Percentiles rank a stretch among this genome's conserved stretches.
phyloP scores from a whole-genome alignment of 2,329 filamentous ascomycete genomes.

The Colletotrichum sp. region DNA sequence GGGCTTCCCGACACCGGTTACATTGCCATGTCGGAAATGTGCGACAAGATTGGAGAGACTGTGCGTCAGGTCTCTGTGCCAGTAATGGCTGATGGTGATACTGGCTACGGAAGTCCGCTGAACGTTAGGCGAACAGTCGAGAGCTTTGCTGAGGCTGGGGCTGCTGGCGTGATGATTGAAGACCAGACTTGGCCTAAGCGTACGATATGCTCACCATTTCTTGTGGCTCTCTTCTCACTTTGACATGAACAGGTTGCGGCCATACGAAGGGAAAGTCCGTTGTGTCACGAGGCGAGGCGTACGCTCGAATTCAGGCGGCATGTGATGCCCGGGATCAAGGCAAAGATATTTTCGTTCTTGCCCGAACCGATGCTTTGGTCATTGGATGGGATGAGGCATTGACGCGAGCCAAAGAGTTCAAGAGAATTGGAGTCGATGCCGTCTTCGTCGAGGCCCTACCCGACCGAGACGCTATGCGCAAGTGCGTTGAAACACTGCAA shows the following conservation, averaged over 20 bases:
- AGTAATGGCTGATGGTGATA: slow-evolving; percentile 50
- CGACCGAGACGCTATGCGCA: slow-evolving; percentile 45
- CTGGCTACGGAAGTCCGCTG: slow-evolving; percentile 51
- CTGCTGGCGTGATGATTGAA: slow-evolving; percentile 47
- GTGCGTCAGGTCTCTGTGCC: slow-evolving; percentile 41
- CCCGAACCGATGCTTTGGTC: slow-evolving; percentile 46
- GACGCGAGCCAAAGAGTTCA: slow-evolving; percentile 42
- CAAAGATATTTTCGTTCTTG: slow-evolving; percentile 49
- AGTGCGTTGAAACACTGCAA: slow-evolving; percentile 37
- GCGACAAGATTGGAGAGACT: slow-evolving; percentile 48
- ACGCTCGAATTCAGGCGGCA: slow-evolving; percentile 48
- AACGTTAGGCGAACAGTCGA: slow-evolving; percentile 50
- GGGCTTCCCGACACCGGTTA: slow-evolving; percentile 53
- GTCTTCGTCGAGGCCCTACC: slow-evolving; percentile 48
- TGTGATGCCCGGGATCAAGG: slow-evolving; percentile 49
- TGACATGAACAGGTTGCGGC: slow-evolving; percentile 23
- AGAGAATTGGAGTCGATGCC: slow-evolving; percentile 44
- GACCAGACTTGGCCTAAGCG: slow-evolving; percentile 54
- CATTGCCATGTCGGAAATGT: slow-evolving; percentile 52
- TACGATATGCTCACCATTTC: slow-evolving; percentile 26
- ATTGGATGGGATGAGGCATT: slow-evolving; percentile 50
- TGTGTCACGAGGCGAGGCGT: slow-evolving; percentile 48
- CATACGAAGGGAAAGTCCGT: slow-evolving; percentile 52
- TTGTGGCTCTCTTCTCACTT: neutral
- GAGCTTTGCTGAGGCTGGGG: slow-evolving; percentile 43